Percentiles rank a stretch among this genome's conserved stretches.
Conservation (phyloP, 805 yeast species). For the Kregervanrija delftensis region DNA sequence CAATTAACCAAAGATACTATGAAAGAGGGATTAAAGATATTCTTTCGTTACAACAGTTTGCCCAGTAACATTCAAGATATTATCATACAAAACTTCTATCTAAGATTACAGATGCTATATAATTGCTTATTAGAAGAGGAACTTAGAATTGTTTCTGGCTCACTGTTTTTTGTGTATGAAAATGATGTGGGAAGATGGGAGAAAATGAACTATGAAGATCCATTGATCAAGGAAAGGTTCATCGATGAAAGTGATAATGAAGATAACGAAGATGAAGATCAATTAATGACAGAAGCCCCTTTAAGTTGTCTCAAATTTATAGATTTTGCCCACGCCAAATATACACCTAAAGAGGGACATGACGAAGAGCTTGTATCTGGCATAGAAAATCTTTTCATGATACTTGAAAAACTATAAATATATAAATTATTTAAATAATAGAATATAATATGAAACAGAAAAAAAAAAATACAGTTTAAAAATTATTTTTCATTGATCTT, state of each 20-base stretch:
- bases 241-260: constrained; percentile 30
- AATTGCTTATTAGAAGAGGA: constrained; percentile 59
- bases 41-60: constrained; percentile 34
- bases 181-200: constrained; percentile 55
- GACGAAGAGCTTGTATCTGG: constrained; percentile 73
- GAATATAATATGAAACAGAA: not conserved
- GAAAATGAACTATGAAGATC: constrained; percentile 33
- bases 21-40: constrained; percentile 36
- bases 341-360: constrained; percentile 54
- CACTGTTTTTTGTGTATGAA: constrained; percentile 70
- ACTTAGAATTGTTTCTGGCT: constrained; percentile 61
- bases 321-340: constrained; percentile 85
- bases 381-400: constrained; percentile 48
- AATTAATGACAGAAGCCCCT: constrained; percentile 21
- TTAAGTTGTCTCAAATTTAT: constrained; percentile 62
- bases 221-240: constrained; percentile 19
- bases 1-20: constrained; percentile 38
- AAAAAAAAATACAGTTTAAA: constrained; percentile 19
- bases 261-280: constrained; percentile 19
- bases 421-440: not conserved
- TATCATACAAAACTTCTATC: constrained; percentile 39
- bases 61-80: constrained; percentile 26
- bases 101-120: constrained; percentile 59
- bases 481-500: constrained; percentile 69
- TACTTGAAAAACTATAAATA: constrained; percentile 28